Conservation (phyloP, 371 early-diverging fungal species). For the Mortierella sp. region DNA sequence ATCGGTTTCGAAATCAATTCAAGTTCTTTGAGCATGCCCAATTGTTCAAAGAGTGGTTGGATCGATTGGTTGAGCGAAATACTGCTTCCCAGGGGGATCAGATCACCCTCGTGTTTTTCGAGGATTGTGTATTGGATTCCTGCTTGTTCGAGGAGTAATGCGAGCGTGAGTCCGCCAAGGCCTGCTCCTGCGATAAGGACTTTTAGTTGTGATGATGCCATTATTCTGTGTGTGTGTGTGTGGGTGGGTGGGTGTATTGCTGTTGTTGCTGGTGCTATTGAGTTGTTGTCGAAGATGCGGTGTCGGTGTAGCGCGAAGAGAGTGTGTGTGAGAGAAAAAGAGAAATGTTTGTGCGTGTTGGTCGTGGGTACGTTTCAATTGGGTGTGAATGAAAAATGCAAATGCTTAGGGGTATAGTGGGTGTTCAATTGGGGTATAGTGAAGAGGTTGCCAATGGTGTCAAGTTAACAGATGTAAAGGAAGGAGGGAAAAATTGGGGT, state of each 20-base stretch:
- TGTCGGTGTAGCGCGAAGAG: background rate
- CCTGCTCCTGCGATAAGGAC: slow-evolving; percentile 55
- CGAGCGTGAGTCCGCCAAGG: slow-evolving; percentile 43
- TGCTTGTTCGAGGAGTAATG: slow-evolving; percentile 44
- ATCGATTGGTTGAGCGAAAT: slow-evolving; percentile 44
- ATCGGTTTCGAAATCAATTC: slow-evolving; percentile 53
- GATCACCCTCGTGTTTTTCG: slow-evolving; percentile 44
- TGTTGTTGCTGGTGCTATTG: background rate
- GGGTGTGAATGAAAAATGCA: background rate
- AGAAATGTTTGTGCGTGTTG: background rate
- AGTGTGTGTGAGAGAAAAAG: no score
- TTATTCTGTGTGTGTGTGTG: background rate
- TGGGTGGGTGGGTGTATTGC: background rate
- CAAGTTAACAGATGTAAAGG: background rate
- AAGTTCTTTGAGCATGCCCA: slow-evolving; percentile 45
- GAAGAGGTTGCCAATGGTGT: background rate
- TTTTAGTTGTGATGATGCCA: slow-evolving; percentile 39
- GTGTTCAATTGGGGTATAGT: background rate
- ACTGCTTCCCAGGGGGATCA: slow-evolving; percentile 46
- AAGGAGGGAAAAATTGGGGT: background rate
- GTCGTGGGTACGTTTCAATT: background rate
- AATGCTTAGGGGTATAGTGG: background rate
- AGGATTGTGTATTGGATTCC: slow-evolving; percentile 43
- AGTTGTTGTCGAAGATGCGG: background rate
- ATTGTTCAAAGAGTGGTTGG: slow-evolving; percentile 51